Percentiles rank a stretch among this genome's conserved stretches.
Conservation (phyloP, 345 rosid species). For the Capsella bursapastoris region DNA sequence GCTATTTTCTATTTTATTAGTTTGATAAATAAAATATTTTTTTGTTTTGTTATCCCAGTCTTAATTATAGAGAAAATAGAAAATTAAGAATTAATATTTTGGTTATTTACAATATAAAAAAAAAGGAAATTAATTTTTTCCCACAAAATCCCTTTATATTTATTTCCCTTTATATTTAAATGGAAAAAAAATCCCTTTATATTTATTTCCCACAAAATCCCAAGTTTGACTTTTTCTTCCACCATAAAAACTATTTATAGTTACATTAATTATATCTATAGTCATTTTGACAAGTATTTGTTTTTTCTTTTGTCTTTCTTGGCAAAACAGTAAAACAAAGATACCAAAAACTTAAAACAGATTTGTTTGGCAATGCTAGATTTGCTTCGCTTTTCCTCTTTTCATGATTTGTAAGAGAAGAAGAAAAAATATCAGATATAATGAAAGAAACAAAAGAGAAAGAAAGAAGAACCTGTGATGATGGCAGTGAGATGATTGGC, state of each 20-base stretch:
- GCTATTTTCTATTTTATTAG: not conserved
- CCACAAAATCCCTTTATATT: too few relatives aligned
- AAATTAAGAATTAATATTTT: not conserved
- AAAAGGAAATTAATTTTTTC: not conserved
- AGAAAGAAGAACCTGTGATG: conserved; percentile 61
- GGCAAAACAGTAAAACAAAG: not conserved
- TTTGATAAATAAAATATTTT: too few relatives aligned
- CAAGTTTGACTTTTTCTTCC: conserved; percentile 28
- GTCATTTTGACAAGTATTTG: not conserved
- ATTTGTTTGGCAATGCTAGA: not conserved
- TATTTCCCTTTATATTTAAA: too few relatives aligned
- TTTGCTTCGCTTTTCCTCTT: not conserved
- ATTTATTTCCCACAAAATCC: not conserved
- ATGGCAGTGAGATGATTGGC: conserved; percentile 72
- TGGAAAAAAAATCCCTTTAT: too few relatives aligned
- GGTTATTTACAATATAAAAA: not conserved
- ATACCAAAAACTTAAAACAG: not conserved
- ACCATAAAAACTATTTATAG: not conserved
- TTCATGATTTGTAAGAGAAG: conserved; percentile 3
- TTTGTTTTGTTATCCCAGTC: not conserved
- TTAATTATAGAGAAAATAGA: not conserved
- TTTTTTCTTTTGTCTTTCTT: not conserved
- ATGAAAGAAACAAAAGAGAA: not conserved
- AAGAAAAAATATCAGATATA: not conserved
- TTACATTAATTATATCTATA: not conserved